Percentiles rank a stretch among this genome's conserved stretches.
phyloP scores from a whole-genome alignment of 352 stramenopile genomes.

The Pseudoperonospora humuli region DNA sequence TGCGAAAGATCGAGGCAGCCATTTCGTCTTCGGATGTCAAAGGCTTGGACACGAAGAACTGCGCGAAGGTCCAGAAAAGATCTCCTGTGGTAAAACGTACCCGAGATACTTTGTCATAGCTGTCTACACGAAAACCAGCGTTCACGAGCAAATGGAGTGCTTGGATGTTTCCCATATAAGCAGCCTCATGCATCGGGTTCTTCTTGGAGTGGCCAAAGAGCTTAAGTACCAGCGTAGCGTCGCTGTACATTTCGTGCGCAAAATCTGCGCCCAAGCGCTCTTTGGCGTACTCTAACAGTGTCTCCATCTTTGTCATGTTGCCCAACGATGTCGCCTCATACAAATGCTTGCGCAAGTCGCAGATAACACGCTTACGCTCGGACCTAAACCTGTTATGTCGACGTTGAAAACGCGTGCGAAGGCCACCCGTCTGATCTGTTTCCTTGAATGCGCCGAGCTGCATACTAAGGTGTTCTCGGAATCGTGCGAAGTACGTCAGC shows the following conservation, averaged over 20 bases:
- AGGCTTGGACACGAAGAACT: constrained; percentile 62
- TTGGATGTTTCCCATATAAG: constrained; percentile 56
- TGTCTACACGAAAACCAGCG: constrained; percentile 53
- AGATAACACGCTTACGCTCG: constrained; percentile 35
- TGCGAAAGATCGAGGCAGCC: constrained; percentile 56
- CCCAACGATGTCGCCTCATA: constrained; percentile 62
- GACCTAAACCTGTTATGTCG: constrained; percentile 31
- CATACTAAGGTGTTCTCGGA: constrained; percentile 83
- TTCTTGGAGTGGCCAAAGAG: constrained; percentile 69
- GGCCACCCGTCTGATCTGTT: constrained; percentile 70
- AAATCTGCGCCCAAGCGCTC: constrained; percentile 49
- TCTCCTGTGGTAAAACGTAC: constrained; percentile 73
- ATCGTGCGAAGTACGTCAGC: constrained; percentile 73
- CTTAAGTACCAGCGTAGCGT: constrained; percentile 37
- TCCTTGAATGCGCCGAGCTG: constrained; percentile 79
- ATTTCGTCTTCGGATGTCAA: constrained; percentile 56
- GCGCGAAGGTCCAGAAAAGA: constrained; percentile 66
- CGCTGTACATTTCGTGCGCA: constrained; percentile 50
- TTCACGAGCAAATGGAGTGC: constrained; percentile 44
- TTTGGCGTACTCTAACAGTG: constrained; percentile 39
- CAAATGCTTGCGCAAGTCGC: constrained; percentile 61
- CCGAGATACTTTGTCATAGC: constrained; percentile 63
- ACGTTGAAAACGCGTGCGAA: constrained; percentile 40
- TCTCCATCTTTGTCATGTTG: constrained; percentile 53
- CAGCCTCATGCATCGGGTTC: constrained; percentile 73